A percentile compares a stretch with the other conserved stretches of the same genome.
phyloP scores from a whole-genome alignment of 208 protist genomes.

The Leptomonas seymouri region DNA sequence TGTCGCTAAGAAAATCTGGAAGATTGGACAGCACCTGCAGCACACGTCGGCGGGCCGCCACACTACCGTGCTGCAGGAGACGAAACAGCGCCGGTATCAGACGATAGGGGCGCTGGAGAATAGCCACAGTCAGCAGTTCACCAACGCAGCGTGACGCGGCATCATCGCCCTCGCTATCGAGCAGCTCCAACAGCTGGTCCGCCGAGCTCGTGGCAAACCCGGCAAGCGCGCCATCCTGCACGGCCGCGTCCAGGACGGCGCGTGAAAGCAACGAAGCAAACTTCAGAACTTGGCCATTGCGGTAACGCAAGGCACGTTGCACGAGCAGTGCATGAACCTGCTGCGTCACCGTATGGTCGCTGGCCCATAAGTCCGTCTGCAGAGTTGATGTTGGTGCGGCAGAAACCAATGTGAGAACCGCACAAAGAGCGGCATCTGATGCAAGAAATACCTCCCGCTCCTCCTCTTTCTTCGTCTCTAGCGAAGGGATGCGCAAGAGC shows the following conservation, averaged over 20 bases:
- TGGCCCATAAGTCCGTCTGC: slow-evolving; percentile 61
- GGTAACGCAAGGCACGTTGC: slow-evolving; percentile 68
- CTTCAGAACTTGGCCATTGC: slow-evolving; percentile 56
- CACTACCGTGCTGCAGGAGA: slow-evolving; percentile 59
- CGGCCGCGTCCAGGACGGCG: slow-evolving; percentile 55
- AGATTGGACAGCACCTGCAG: slow-evolving; percentile 75
- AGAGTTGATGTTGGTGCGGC: slow-evolving; percentile 47
- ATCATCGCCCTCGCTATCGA: slow-evolving; percentile 65
- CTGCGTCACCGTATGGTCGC: slow-evolving; percentile 50
- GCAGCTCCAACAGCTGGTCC: slow-evolving; percentile 79
- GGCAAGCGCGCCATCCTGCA: slow-evolving; percentile 17
- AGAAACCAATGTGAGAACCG: slow-evolving; percentile 39
- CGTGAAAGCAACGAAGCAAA: slow-evolving; percentile 61
- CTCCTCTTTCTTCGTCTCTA: slow-evolving; percentile 29
- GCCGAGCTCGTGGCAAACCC: slow-evolving; percentile 53
- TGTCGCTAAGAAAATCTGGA: slow-evolving; percentile 33
- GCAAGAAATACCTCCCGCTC: slow-evolving; percentile 43
- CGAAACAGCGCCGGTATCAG: slow-evolving; percentile 80
- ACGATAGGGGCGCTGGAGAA: slow-evolving; percentile 60
- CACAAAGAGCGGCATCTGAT: slow-evolving; percentile 48
- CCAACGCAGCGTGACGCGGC: slow-evolving; percentile 68
- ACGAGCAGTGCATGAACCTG: slow-evolving; percentile 73
- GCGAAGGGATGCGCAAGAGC: slow-evolving; percentile 40
- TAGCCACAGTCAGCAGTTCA: slow-evolving; percentile 61
- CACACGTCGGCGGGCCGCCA: slow-evolving; percentile 59